phyloP scores from a whole-genome alignment of 768 basidiomycete genomes.

The Tephrocybe sp. region DNA sequence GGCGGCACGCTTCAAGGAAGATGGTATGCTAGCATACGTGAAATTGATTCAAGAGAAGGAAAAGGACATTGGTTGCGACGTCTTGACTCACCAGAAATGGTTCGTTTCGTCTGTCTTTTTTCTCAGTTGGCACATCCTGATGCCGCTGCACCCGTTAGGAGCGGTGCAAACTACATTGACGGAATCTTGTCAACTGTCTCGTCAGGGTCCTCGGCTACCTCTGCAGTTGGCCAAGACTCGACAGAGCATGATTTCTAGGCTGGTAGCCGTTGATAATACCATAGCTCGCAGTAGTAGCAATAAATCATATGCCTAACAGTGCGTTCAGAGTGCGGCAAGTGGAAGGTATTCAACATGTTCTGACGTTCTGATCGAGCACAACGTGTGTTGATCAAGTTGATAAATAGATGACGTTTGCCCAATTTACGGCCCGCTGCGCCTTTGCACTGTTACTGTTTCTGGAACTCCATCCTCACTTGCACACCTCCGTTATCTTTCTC shows the following conservation, averaged over 20 bases:
- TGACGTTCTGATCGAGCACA: too few relatives aligned
- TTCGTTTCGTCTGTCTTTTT: constrained; percentile 25
- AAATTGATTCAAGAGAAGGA: constrained; percentile 86
- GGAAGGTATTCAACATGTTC: too few relatives aligned
- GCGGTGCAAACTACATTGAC: constrained; percentile 90
- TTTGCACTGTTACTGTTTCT: background rate
- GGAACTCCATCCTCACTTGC: background rate
- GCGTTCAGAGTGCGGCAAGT: too few relatives aligned
- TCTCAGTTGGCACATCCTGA: background rate
- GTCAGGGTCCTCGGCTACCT: constrained; percentile 87
- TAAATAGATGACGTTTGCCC: too few relatives aligned
- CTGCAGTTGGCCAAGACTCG: constrained; percentile 80
- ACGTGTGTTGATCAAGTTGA: too few relatives aligned
- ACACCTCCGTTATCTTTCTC: constrained; percentile 9
- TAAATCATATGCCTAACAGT: background rate
- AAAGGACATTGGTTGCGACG: constrained; percentile 84
- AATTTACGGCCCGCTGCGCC: background rate
- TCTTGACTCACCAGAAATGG: constrained; percentile 95
- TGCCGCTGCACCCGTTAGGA: constrained; percentile 43
- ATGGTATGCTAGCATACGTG: constrained; percentile 93
- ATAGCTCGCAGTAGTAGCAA: background rate
- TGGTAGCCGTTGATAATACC: background rate
- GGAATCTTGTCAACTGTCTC: constrained; percentile 80
- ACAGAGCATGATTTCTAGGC: constrained; percentile 80
- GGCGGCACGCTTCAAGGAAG: constrained; percentile 73